phyloP scores from a whole-genome alignment of 2,329 filamentous ascomycete genomes.

The Pseudopyrenochaeta lycopersici region DNA sequence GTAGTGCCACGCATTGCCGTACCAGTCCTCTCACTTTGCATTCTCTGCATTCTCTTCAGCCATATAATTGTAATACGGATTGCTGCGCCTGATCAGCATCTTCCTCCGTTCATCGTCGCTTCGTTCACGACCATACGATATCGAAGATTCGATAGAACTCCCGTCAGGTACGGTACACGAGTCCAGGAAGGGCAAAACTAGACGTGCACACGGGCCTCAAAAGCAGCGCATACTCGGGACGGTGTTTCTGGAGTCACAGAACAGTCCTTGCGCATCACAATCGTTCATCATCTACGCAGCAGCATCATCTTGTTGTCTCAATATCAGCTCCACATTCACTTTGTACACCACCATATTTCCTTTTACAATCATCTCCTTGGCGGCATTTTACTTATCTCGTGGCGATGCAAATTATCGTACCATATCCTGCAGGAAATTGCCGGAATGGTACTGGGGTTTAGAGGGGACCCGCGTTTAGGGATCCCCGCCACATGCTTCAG shows the following conservation, averaged over 20 bases:
- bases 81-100: constrained; percentile 31
- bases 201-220: constrained; percentile 31
- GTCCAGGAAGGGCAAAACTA: constrained; percentile 31
- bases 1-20: constrained; percentile 25
- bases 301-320: constrained; percentile 25
- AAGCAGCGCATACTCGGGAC: constrained; percentile 36
- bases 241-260: constrained; percentile 42
- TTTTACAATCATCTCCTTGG: constrained; percentile 33
- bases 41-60: constrained; percentile 38
- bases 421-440: constrained; percentile 25
- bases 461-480: constrained; percentile 9
- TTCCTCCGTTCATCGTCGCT: constrained; percentile 38
- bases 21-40: constrained; percentile 27
- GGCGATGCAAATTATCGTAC: constrained; percentile 22
- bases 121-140: constrained; percentile 45
- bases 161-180: constrained; percentile 51
- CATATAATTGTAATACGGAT: constrained; percentile 45
- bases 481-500: constrained; percentile 20
- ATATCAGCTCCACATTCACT: constrained; percentile 32
- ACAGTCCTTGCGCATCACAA: constrained; percentile 28
- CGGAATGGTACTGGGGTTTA: constrained; percentile 11
- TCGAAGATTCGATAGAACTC: constrained; percentile 36
- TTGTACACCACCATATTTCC: constrained; percentile 30
- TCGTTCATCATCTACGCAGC: constrained; percentile 34
- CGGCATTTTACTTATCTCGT: constrained; percentile 32